phyloP scores from a whole-genome alignment of 2,329 filamentous ascomycete species.

The Phaeomoniella chlamydospora region DNA sequence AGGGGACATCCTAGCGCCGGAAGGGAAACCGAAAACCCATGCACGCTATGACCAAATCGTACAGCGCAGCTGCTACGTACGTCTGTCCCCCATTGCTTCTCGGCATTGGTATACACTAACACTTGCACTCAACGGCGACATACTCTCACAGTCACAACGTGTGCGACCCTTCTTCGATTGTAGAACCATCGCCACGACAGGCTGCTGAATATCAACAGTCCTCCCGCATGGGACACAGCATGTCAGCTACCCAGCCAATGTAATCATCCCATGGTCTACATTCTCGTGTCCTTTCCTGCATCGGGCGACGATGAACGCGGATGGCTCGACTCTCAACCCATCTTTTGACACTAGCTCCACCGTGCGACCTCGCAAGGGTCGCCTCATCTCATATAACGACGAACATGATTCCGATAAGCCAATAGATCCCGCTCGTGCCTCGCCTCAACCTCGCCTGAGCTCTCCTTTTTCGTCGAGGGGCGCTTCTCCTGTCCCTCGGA shows the following conservation, averaged over 20 bases:
- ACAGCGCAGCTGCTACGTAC: too few relatives aligned
- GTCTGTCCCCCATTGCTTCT: too few relatives aligned
- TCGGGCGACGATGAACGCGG: conserved; percentile 3
- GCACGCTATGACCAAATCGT: too few relatives aligned
- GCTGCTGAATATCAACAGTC: too few relatives aligned
- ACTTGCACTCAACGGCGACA: too few relatives aligned
- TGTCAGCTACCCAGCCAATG: neutral
- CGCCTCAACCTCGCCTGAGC: conserved; percentile 13
- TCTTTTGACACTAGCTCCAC: conserved; percentile 17
- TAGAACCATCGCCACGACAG: too few relatives aligned
- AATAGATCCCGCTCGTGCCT: conserved; percentile 9
- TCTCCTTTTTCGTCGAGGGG: conserved; percentile 22
- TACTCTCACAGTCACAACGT: too few relatives aligned
- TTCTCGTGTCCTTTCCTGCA: neutral
- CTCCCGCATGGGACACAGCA: too few relatives aligned
- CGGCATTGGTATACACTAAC: too few relatives aligned
- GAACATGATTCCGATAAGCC: conserved; percentile 15
- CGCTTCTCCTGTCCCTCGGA: conserved; percentile 21
- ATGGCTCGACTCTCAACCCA: conserved; percentile 1
- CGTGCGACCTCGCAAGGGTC: conserved; percentile 27
- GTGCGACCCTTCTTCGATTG: too few relatives aligned
- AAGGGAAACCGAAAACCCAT: too few relatives aligned
- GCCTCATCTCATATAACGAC: conserved; percentile 24
- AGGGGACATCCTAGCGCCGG: too few relatives aligned
- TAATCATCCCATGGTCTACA: neutral